phyloP scores from a whole-genome alignment of 257 asterid species.

The Nicotiana obtusifolia region DNA sequence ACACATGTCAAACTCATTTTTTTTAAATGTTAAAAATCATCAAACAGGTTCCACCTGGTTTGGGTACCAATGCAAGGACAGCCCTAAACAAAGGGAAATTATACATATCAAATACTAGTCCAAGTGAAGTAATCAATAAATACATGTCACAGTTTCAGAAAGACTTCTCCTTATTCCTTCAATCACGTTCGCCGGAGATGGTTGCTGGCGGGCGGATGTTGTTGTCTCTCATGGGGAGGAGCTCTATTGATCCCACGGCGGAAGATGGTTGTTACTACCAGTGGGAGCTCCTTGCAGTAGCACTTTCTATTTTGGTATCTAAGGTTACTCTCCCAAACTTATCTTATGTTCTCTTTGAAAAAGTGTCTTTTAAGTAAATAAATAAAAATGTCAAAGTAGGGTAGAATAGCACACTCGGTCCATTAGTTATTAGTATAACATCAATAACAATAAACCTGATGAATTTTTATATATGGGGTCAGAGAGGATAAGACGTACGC shows the following conservation, averaged over 20 bases:
- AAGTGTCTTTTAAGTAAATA: too few species aligned
- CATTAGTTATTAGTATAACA: too few species aligned
- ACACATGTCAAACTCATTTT: background rate
- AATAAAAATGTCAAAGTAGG: too few species aligned
- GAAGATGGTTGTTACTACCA: constrained; percentile 44
- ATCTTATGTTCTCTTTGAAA: too few species aligned
- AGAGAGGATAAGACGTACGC: too few species aligned
- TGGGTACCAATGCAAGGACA: constrained; percentile 6
- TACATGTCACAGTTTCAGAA: constrained; percentile 42
- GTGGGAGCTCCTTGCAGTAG: constrained; percentile 62
- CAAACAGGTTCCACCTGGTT: constrained; percentile 36
- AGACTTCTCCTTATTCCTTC: constrained; percentile 43
- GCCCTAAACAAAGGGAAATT: constrained; percentile 57
- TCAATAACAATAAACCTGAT: too few species aligned
- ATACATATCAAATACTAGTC: constrained; percentile 55
- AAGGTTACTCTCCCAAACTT: constrained; percentile 29
- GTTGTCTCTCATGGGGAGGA: constrained; percentile 49
- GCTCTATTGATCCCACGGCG: constrained; percentile 35
- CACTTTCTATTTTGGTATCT: constrained; percentile 41
- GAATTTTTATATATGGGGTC: too few species aligned
- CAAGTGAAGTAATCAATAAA: constrained; percentile 30
- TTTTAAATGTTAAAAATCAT: background rate
- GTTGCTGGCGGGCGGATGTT: constrained; percentile 60
- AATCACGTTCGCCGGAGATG: constrained; percentile 50
- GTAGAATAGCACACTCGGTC: too few species aligned